Percentiles rank a stretch among this genome's conserved stretches.
phyloP scores from a whole-genome alignment of 2,329 filamentous ascomycete species.

The Beauveria rudraprayagi region DNA sequence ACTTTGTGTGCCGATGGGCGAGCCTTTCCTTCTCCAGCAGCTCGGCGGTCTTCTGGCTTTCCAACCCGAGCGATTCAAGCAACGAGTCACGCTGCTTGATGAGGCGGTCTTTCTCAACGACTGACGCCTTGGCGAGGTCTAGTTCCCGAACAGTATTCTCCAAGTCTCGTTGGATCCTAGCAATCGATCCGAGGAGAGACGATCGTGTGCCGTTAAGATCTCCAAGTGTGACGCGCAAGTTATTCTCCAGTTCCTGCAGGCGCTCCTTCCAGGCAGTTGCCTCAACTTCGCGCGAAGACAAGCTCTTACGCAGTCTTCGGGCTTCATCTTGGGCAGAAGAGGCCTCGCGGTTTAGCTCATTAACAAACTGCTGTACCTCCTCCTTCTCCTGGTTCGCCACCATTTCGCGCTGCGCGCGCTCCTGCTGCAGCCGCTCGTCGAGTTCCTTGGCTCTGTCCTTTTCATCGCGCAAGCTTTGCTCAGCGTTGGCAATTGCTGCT shows the following conservation, averaged over 20 bases:
- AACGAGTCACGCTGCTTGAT: slow-evolving; percentile 84
- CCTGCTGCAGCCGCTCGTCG: slow-evolving; percentile 66
- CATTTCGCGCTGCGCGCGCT: slow-evolving; percentile 79
- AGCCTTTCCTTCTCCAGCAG: slow-evolving; percentile 86
- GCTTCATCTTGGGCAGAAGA: slow-evolving; percentile 79
- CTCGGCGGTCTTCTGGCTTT: slow-evolving; percentile 76
- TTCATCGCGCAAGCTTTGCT: slow-evolving; percentile 74
- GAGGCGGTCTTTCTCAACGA: slow-evolving; percentile 85
- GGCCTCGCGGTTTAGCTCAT: slow-evolving; percentile 82
- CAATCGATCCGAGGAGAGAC: slow-evolving; percentile 78
- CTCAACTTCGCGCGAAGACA: slow-evolving; percentile 80
- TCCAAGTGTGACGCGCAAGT: slow-evolving; percentile 76
- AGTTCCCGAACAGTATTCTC: slow-evolving; percentile 78
- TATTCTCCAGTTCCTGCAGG: slow-evolving; percentile 81
- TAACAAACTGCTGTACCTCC: slow-evolving; percentile 87
- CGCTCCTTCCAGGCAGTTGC: slow-evolving; percentile 86
- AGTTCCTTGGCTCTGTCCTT: slow-evolving; percentile 67
- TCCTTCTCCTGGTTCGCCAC: slow-evolving; percentile 86
- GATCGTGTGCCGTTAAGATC: slow-evolving; percentile 81
- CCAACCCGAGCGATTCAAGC: slow-evolving; percentile 80
- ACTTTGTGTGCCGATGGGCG: slow-evolving; percentile 75
- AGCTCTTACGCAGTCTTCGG: slow-evolving; percentile 69
- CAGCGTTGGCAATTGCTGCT: slow-evolving; percentile 68
- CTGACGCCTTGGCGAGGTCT: slow-evolving; percentile 64
- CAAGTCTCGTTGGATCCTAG: slow-evolving; percentile 79